Evolutionary conservation across 208 protist genomes (phyloP).

Genomic region (Acanthamoeba royreba): DNA sequence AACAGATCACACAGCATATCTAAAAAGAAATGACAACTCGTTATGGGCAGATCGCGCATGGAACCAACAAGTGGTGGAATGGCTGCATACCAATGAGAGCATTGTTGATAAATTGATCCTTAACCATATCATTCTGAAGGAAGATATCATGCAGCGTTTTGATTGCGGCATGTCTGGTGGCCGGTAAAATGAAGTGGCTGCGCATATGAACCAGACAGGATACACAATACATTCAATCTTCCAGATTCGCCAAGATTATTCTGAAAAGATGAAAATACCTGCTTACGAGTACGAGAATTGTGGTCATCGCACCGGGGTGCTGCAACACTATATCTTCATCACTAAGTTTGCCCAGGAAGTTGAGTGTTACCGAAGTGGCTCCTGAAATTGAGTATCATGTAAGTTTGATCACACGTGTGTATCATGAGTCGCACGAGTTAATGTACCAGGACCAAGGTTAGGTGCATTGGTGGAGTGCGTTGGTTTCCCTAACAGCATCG

Average conservation of each 20-base stretch:
- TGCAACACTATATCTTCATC: constrained; percentile 33
- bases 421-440: background rate
- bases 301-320: constrained; percentile 23
- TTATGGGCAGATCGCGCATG: too few relatives aligned
- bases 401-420: background rate
- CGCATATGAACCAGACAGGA: too few relatives aligned
- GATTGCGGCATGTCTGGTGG: background rate
- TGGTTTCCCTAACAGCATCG: constrained; percentile 33
- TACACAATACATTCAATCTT: too few relatives aligned
- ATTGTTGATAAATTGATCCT: constrained; percentile 25
- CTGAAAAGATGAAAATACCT: background rate
- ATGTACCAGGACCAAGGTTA: background rate
- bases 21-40: background rate
- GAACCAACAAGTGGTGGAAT: background rate
- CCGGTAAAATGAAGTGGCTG: background rate
- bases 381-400: background rate
- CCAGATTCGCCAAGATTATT: too few relatives aligned
- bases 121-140: constrained; percentile 5
- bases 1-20: constrained; percentile 35
- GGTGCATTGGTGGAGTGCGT: constrained; percentile 4
- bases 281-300: constrained; percentile 35
- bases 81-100: background rate
- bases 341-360: constrained; percentile 27
- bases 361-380: background rate
- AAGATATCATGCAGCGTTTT: constrained; percentile 48